phyloP scores from a whole-genome alignment of 2,329 filamentous ascomycete species.

The Malbranchea zuffiana region DNA sequence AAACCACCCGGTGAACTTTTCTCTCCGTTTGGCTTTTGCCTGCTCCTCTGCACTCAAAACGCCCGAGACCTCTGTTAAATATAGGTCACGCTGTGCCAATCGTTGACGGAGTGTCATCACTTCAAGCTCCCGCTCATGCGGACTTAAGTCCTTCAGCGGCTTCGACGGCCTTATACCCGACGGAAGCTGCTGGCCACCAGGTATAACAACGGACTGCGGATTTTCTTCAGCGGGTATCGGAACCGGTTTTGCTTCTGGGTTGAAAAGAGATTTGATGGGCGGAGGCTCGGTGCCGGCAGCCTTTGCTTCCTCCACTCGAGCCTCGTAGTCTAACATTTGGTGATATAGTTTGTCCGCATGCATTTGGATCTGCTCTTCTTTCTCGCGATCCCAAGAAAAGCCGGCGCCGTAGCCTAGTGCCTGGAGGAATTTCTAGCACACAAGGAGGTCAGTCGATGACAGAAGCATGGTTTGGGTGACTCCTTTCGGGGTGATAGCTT shows the following conservation, averaged over 20 bases:
- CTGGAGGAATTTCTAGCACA: conserved; percentile 79
- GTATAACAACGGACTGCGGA: conserved; percentile 23
- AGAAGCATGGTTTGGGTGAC: too few relatives aligned
- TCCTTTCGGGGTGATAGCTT: conserved; percentile 22
- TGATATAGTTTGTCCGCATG: conserved; percentile 87
- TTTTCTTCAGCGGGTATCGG: not conserved
- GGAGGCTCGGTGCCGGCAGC: conserved; percentile 34
- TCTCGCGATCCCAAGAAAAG: conserved; percentile 50
- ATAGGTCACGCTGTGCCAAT: conserved; percentile 28
- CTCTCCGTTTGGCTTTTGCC: conserved; percentile 28
- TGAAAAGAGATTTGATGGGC: conserved; percentile 36
- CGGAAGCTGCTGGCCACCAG: conserved; percentile 29
- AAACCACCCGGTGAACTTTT: conserved; percentile 33
- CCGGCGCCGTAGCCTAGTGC: conserved; percentile 75
- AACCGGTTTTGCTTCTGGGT: conserved; percentile 23
- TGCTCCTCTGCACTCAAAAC: conserved; percentile 30
- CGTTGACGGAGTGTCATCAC: conserved; percentile 31
- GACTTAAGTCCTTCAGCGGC: conserved; percentile 32
- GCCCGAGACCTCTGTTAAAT: conserved; percentile 27
- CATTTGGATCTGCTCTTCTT: conserved; percentile 87
- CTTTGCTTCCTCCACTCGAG: conserved; percentile 51
- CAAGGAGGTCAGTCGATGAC: too few relatives aligned
- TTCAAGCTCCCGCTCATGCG: conserved; percentile 38
- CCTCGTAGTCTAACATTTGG: conserved; percentile 74
- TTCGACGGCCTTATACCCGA: conserved; percentile 28